Evolutionary conservation across 2,329 filamentous ascomycete species (phyloP), one percentile per base, ranked within the genome.

Genomic region (Lachnellula cervina): DNA sequence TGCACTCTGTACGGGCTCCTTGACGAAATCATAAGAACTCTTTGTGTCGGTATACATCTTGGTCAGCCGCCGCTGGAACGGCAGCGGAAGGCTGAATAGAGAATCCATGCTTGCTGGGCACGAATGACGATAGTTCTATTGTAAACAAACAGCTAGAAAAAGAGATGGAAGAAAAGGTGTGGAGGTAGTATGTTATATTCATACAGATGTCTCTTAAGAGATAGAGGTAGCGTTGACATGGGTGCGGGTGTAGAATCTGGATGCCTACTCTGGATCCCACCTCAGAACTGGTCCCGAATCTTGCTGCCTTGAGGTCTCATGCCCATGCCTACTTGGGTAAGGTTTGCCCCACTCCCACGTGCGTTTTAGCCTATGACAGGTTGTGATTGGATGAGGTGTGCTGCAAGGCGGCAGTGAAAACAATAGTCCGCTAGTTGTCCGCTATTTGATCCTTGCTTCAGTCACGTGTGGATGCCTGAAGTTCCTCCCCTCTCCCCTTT

Each of bases 1-100:
- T 65, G 80, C 74, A 68, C 83, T 83, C 71, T 78, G 84, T 61
- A 78, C 79, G 52, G 81, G 80, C 68, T 81, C 81, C 69, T 81
- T 85, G 68, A 89, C 83, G 62, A 88, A 88, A 70, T 89, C 85
- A 68, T 82, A 87, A 25, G 86, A 89, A 64, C 84, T 87, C 69
- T 92, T 92, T 56, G 88, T 90, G 74, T 92, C 88, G 63, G 88
- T 87, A 70, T 92, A 92, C 55, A 92, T 81, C 65, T 87, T 79
- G 62, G 84, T 88, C 17, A 90, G 77, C 53, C 82, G 79, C 58
- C 81, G 78, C 69, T 84, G 81, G 57, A 84, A 79, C 49, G 82
- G 67, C 51, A 66, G 61, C 49, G 64, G 58, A 25, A 68, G 60
- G 40, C 56, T 64, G 51, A 63, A 64, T 34, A 68, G 54, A 17